Conservation (phyloP, 139 green algal species). For the Bryopsis sp. region DNA sequence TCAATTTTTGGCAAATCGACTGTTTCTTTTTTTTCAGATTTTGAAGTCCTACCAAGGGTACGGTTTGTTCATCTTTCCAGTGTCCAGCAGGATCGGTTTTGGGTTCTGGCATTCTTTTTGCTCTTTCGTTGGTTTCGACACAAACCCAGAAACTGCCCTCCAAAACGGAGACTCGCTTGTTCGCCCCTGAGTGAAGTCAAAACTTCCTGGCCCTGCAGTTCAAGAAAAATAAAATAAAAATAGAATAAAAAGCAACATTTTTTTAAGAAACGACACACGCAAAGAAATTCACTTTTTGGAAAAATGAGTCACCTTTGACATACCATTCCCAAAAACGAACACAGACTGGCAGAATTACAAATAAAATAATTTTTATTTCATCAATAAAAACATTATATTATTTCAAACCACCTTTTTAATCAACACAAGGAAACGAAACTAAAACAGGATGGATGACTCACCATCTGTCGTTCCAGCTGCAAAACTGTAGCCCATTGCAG, state of each 20-base stretch:
- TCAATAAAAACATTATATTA: too few species aligned
- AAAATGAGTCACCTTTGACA: too few species aligned
- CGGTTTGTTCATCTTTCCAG: conserved; percentile 53
- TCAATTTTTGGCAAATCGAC: too few species aligned
- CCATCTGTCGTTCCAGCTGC: conserved; percentile 79
- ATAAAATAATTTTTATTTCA: too few species aligned
- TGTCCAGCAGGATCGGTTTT: conserved; percentile 81
- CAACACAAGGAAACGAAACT: too few species aligned
- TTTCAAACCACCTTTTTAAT: too few species aligned
- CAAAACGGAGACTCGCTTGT: conserved; percentile 65
- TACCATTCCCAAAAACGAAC: too few species aligned
- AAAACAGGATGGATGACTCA: too few species aligned
- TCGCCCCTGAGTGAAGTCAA: conserved; percentile 75
- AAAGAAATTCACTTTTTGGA: too few species aligned
- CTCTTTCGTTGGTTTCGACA: conserved; percentile 30
- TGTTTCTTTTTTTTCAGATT: not conserved
- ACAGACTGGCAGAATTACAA: too few species aligned
- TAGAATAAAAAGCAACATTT: conserved; percentile 14
- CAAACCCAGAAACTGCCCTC: conserved; percentile 47
- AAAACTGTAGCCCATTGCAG: conserved; percentile 79
- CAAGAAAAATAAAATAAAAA: too few species aligned
- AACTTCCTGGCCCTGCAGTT: conserved; percentile 65
- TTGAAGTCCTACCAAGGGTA: conserved; percentile 53
- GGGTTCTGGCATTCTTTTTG: conserved; percentile 68
- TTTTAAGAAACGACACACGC: not conserved